Percentiles rank a stretch among this genome's conserved stretches.
These are phyloP conservation scores for Pseudogymnoascus pannorum DNA, from an alignment of 2,329 filamentous ascomycete genomes.

Conservation along the genomic window DNA sequence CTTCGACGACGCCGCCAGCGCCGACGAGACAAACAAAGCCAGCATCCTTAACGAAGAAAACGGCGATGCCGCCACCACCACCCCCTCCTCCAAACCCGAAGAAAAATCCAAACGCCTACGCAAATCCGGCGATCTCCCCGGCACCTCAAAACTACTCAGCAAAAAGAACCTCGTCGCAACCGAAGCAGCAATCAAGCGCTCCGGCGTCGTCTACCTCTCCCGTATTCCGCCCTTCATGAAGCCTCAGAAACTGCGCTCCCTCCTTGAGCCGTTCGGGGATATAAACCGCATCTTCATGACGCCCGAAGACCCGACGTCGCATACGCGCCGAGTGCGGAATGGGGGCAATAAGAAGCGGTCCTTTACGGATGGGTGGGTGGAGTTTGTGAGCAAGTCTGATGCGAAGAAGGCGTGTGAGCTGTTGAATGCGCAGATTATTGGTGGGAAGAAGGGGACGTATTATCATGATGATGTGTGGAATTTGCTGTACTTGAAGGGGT, in stretches of 20 bases:
- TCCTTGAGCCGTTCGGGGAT: slow-evolving; percentile 66
- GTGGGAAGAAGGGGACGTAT: slow-evolving; percentile 75
- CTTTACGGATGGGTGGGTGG: slow-evolving; percentile 83
- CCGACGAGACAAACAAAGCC: slow-evolving; percentile 21
- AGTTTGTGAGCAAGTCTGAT: slow-evolving; percentile 68
- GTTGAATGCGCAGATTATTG: slow-evolving; percentile 70
- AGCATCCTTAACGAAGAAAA: slow-evolving; percentile 26
- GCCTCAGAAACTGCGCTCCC: slow-evolving; percentile 65
- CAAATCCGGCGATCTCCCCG: slow-evolving; percentile 35
- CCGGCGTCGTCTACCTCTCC: slow-evolving; percentile 76
- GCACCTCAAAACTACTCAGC: slow-evolving; percentile 47
- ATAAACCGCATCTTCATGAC: slow-evolving; percentile 74
- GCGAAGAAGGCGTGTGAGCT: slow-evolving; percentile 70
- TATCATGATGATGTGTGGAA: slow-evolving; percentile 88
- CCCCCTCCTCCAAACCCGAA: slow-evolving; percentile 17
- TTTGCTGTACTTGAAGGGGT: slow-evolving; percentile 70
- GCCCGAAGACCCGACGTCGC: slow-evolving; percentile 62
- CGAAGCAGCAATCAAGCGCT: slow-evolving; percentile 59
- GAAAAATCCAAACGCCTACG: slow-evolving; percentile 22
- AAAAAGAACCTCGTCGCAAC: slow-evolving; percentile 63
- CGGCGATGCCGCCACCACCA: slow-evolving; percentile 22
- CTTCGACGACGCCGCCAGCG: slow-evolving; percentile 21
- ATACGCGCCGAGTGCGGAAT: slow-evolving; percentile 57
- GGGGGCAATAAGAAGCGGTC: slow-evolving; percentile 78
- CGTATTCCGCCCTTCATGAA: slow-evolving; percentile 87